Conservation (phyloP, 1,284 basidiomycete species). For the Peniophora sp. region DNA sequence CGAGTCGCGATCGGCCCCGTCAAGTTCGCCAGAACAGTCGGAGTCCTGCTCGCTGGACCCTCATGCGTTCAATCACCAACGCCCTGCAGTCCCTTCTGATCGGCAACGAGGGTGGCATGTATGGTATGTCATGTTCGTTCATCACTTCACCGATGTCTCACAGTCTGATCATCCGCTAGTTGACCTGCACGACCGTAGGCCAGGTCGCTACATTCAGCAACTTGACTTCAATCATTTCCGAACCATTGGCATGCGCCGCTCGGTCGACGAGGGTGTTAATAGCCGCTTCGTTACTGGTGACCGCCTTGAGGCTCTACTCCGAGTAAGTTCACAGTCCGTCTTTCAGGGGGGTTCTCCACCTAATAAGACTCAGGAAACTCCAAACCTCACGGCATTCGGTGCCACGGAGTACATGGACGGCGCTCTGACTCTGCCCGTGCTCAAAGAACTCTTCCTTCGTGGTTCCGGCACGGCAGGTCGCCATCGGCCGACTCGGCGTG, state of each 20-base stretch:
- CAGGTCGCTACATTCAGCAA: constrained; percentile 70
- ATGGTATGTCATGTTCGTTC: constrained; percentile 37
- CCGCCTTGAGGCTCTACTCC: constrained; percentile 74
- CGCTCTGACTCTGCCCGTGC: constrained; percentile 70
- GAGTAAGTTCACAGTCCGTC: constrained; percentile 38
- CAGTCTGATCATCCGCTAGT: constrained; percentile 33
- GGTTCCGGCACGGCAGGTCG: constrained; percentile 62
- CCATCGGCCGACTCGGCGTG: constrained; percentile 56
- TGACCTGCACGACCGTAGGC: constrained; percentile 60
- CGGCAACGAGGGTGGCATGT: constrained; percentile 54
- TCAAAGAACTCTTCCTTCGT: constrained; percentile 83
- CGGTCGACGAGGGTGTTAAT: constrained; percentile 82
- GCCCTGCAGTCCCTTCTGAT: constrained; percentile 64
- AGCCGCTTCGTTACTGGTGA: constrained; percentile 91
- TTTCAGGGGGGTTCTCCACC: neutral
- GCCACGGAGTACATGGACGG: constrained; percentile 98
- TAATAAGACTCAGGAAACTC: constrained; percentile 59
- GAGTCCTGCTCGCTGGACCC: constrained; percentile 74
- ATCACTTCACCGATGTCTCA: constrained; percentile 3
- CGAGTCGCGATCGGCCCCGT: constrained; percentile 45
- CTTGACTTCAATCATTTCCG: constrained; percentile 91
- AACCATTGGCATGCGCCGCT: constrained; percentile 90
- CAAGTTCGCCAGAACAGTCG: constrained; percentile 67
- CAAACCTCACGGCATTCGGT: constrained; percentile 74
- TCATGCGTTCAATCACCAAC: constrained; percentile 66